phyloP scores from a whole-genome alignment of 83 land plant genomes.

The Larix sibirica region DNA sequence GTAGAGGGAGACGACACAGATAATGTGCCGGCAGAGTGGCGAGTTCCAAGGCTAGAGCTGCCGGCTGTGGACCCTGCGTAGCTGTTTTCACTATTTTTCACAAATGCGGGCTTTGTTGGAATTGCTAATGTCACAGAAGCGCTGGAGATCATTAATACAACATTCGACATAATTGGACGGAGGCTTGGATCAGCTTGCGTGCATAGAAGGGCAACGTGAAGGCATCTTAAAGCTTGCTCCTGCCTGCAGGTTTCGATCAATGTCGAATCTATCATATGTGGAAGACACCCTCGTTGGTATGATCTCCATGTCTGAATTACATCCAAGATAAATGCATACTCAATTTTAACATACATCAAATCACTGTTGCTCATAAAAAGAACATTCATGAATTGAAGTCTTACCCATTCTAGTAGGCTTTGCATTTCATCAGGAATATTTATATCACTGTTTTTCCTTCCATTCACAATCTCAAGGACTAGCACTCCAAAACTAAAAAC shows the following conservation, averaged over 20 bases:
- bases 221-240: neutral
- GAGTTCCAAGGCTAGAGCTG: no score
- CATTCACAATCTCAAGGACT: conserved; percentile 35
- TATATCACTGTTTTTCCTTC: conserved; percentile 19
- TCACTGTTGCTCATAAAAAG: no score
- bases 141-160: conserved; percentile 16
- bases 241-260: neutral
- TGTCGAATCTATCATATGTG: conserved; percentile 24
- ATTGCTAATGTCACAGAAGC: neutral
- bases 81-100: neutral
- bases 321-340: no score
- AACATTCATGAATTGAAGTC: conserved; percentile 1
- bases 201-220: conserved; percentile 27
- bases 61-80: no score
- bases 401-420: conserved; percentile 31
- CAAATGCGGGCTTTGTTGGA: conserved; percentile 22
- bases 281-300: no score
- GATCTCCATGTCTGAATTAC: no score
- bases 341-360: no score
- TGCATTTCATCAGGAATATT: neutral
- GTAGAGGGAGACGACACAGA: no score
- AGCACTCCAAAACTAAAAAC: conserved; percentile 43
- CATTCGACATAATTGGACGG: conserved; percentile 27
- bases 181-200: conserved; percentile 23
- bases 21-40: no score